Percentiles rank a stretch among this genome's conserved stretches.
Evolutionary conservation across 139 green algal species (phyloP).

Genomic region (Cymbomonas tetramitiformis): DNA sequence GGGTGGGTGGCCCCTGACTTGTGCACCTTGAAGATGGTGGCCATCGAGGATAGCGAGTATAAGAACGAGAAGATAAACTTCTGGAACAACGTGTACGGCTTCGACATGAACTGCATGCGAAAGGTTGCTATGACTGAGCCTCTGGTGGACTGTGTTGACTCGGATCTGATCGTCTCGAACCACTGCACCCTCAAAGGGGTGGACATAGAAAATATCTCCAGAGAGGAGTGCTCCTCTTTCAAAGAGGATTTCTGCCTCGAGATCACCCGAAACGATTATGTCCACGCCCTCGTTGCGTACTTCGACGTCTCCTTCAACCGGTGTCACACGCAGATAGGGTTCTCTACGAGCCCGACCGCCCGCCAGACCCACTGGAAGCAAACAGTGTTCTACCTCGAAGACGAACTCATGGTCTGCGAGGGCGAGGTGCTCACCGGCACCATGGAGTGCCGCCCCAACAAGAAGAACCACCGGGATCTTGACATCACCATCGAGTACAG

Average conservation of each 20-base stretch:
- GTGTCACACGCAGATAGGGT: conserved; percentile 62
- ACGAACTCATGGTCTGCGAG: conserved; percentile 47
- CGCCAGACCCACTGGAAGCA: conserved; percentile 57
- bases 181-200: too few relatives aligned
- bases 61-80: conserved; percentile 84
- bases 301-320: conserved; percentile 76
- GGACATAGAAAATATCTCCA: too few relatives aligned
- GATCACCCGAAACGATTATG: conserved; percentile 62
- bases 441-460: too few relatives aligned
- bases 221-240: too few relatives aligned
- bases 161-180: too few relatives aligned
- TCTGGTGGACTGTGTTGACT: too few relatives aligned
- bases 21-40: conserved; percentile 54
- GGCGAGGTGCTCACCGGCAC: conserved; percentile 35
- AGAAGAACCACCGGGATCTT: too few relatives aligned
- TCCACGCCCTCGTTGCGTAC: conserved; percentile 77
- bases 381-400: conserved; percentile 83
- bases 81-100: conserved; percentile 83
- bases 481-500: too few relatives aligned
- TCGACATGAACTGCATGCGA: too few relatives aligned
- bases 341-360: conserved; percentile 36
- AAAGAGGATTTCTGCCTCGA: conserved; percentile 26
- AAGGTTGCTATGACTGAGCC: too few relatives aligned
- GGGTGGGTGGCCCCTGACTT: conserved; percentile 78
- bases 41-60: conserved; percentile 35